A percentile compares a stretch with the other conserved stretches of the same genome.
Conservation (phyloP, 495 filamentous ascomycete genomes). For the Xylaria bambusicola region DNA sequence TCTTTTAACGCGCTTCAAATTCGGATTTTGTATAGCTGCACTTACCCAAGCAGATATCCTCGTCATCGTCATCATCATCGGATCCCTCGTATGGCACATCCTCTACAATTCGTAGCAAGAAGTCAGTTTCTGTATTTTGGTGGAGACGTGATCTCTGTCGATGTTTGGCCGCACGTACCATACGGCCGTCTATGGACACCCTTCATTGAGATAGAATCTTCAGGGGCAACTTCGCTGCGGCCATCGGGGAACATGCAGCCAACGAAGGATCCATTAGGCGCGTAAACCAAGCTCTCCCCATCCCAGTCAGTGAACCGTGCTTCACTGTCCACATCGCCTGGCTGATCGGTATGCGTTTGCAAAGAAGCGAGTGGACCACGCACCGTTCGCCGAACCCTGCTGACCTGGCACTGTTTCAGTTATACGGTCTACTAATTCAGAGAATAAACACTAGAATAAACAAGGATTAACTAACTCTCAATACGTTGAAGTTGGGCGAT, state of each 20-base stretch:
- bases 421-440: neutral
- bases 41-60: neutral
- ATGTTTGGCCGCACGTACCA: neutral
- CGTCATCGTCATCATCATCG: neutral
- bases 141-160: neutral
- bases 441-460: too few relatives aligned
- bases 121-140: neutral
- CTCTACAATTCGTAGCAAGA: neutral
- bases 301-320: neutral
- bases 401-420: neutral
- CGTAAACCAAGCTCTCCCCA: slow-evolving; percentile 4
- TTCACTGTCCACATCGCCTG: neutral
- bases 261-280: slow-evolving; percentile 1
- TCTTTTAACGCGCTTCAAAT: too few relatives aligned
- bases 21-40: neutral
- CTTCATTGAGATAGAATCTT: slow-evolving; percentile 6
- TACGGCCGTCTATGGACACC: neutral
- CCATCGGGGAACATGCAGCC: neutral
- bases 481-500: neutral
- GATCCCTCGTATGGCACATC: too few relatives aligned
- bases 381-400: neutral
- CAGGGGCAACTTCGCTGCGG: neutral
- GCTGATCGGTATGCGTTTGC: slow-evolving; percentile 1
- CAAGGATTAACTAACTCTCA: neutral
- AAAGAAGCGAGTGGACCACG: slow-evolving; percentile 1